These are phyloP conservation scores for Talaromyces pinophilus DNA, from an alignment of 2,329 filamentous ascomycete genomes.

Conservation along the genomic window DNA sequence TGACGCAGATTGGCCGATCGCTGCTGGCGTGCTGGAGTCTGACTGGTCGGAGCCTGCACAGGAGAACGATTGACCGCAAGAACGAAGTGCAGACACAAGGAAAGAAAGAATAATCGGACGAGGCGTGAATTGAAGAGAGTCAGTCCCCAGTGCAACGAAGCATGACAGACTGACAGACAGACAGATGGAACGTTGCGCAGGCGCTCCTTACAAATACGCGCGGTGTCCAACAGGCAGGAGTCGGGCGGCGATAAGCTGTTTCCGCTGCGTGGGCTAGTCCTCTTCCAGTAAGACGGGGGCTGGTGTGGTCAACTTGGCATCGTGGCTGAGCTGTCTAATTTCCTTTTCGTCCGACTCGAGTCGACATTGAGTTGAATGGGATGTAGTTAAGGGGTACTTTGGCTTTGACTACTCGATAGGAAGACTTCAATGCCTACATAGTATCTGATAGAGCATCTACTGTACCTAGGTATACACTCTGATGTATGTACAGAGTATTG, in stretches of 20 bases:
- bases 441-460: not conserved
- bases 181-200: not conserved
- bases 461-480: not conserved
- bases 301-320: not conserved
- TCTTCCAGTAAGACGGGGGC: conserved; percentile 4
- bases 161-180: not conserved
- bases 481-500: not conserved
- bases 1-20: conserved; percentile 18
- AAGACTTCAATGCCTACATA: not conserved
- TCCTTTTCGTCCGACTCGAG: not conserved
- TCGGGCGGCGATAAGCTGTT: conserved; percentile 12
- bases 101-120: not conserved
- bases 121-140: not conserved
- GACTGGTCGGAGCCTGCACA: not conserved
- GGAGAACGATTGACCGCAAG: not conserved
- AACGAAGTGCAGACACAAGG: not conserved
- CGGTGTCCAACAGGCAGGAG: not conserved
- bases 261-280: not conserved
- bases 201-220: not conserved
- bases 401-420: not conserved
- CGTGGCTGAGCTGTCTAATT: conserved; percentile 4
- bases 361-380: no score
- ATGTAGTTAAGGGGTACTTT: no score
- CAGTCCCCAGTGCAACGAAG: not conserved
- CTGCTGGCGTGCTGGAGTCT: not conserved